Percentiles rank a stretch among this genome's conserved stretches.
phyloP scores from a whole-genome alignment of 2,329 filamentous ascomycete species.

The Blumeriella jaapii region DNA sequence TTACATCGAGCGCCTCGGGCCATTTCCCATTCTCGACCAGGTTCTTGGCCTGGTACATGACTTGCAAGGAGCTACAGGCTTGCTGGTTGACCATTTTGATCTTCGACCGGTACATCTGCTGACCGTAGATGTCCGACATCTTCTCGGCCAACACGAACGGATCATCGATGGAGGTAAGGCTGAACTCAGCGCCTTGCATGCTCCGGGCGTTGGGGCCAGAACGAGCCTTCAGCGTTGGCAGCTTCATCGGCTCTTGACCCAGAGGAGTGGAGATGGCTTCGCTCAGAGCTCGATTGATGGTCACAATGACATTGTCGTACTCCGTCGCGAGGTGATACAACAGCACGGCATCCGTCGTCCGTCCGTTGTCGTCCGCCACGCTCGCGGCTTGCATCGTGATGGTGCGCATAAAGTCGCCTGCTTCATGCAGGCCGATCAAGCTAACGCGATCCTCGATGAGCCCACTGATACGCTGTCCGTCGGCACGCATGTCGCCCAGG shows the following conservation, averaged over 20 bases:
- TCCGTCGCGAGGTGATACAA: constrained; percentile 91
- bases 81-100: constrained; percentile 47
- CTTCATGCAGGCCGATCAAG: constrained; percentile 68
- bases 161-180: constrained; percentile 56
- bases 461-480: constrained; percentile 76
- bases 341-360: constrained; percentile 86
- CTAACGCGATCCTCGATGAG: constrained; percentile 76
- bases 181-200: constrained; percentile 34
- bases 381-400: constrained; percentile 88
- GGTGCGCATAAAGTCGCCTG: constrained; percentile 78
- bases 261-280: constrained; percentile 81
- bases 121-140: constrained; percentile 50
- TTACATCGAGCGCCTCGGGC: constrained; percentile 52
- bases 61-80: constrained; percentile 45
- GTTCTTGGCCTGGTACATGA: constrained; percentile 48
- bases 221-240: constrained; percentile 41
- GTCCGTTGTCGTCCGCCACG: constrained; percentile 86
- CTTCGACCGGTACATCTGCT: constrained; percentile 47
- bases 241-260: constrained; percentile 65
- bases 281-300: constrained; percentile 81
- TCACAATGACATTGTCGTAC: constrained; percentile 85
- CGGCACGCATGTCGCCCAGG: constrained; percentile 78
- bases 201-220: constrained; percentile 9
- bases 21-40: constrained; percentile 47
- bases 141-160: constrained; percentile 50